These are phyloP conservation scores for Candida gorgasii DNA, from an alignment of 805 yeast genomes.

Conservation along the genomic window DNA sequence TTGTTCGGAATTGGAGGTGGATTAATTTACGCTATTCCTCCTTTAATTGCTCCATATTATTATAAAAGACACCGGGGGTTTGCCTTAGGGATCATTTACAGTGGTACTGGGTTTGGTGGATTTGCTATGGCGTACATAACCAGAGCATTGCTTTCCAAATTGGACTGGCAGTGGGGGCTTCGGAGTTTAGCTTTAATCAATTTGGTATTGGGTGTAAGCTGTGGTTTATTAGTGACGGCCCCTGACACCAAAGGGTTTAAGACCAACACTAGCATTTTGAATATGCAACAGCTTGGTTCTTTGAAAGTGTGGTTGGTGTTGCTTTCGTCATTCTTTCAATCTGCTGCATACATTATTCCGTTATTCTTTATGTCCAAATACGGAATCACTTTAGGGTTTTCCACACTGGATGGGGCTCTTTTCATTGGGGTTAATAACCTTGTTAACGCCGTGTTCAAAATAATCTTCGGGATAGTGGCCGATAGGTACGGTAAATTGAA, in stretches of 20 bases:
- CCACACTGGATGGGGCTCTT: constrained; percentile 28
- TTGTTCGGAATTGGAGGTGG: constrained; percentile 35
- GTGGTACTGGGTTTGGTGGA: constrained; percentile 40
- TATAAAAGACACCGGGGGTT: constrained; percentile 30
- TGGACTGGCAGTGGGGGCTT: constrained; percentile 38
- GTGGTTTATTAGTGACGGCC: constrained; percentile 18
- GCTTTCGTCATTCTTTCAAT: constrained; percentile 27
- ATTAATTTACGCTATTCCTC: constrained; percentile 32
- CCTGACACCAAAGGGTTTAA: constrained; percentile 12
- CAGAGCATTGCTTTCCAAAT: constrained; percentile 21
- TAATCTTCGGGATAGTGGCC: constrained; percentile 19
- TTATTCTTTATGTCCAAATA: constrained; percentile 36
- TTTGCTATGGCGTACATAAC: constrained; percentile 30
- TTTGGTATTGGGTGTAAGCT: constrained; percentile 16
- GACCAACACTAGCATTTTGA: constrained; percentile 13
- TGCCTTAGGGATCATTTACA: constrained; percentile 35
- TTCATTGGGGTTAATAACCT: constrained; percentile 37
- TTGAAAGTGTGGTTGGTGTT: constrained; percentile 19
- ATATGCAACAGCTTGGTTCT: constrained; percentile 19
- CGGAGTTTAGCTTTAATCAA: constrained; percentile 30
- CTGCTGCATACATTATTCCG: constrained; percentile 37
- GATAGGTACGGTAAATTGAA: constrained; percentile 22
- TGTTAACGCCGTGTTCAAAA: constrained; percentile 27
- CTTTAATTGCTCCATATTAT: constrained; percentile 32
- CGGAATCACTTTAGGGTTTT: constrained; percentile 29